Base-by-base conservation (phyloP, 768 basidiomycete species). In the Rhizopogon salebrosus region DNA sequence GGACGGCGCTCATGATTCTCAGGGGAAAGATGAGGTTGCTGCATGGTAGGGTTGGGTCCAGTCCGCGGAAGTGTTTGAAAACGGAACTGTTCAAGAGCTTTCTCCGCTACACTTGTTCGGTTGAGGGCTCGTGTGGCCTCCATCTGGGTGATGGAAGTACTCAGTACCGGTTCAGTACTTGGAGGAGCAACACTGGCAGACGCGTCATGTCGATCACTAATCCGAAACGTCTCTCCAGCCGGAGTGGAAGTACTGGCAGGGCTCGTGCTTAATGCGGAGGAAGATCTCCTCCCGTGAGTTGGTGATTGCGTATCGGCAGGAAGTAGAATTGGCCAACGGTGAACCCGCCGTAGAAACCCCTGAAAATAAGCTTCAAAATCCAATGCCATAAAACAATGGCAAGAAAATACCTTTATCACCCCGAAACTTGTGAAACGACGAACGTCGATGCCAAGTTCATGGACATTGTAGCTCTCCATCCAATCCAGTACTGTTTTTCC, bases 361-460 rank as follows among this genome's bases (percentile, higher is more conserved):
- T 89, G 55, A 1, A 18, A 27, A 31, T n/a, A 3, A 13, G 14
- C 18, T 20, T 37, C 54, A 23, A 49, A 40, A 34, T 34, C 6
- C 20, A 22, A 34, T 14, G 14, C 22, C 20, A 34, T 23, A 23
- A 16, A 46, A 23, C 14, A 23, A 4, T 46, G 2, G 22, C 8
- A 22, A 9, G 20, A 10, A 46, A 58, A 14, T 65, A 84, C 89
- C 72, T 99, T 99, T 72, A 99, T 95, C 22, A 98, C 90, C 5
- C 97, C 97, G 62, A 98, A 99, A 55, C 89, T 94, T 16, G 92
- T 84, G 68, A 99, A 97, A n/a, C 97, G 82, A 8, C 95, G 82
- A 7, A 91, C 80, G 65, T 99, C 97, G 49, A 98, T 86, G 2
- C 90, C 92, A 20, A 85, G 68, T 6, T 75, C 71, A 45, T 85